Conservation (phyloP, 495 filamentous ascomycete genomes). For the Coniosporium apollinis region DNA sequence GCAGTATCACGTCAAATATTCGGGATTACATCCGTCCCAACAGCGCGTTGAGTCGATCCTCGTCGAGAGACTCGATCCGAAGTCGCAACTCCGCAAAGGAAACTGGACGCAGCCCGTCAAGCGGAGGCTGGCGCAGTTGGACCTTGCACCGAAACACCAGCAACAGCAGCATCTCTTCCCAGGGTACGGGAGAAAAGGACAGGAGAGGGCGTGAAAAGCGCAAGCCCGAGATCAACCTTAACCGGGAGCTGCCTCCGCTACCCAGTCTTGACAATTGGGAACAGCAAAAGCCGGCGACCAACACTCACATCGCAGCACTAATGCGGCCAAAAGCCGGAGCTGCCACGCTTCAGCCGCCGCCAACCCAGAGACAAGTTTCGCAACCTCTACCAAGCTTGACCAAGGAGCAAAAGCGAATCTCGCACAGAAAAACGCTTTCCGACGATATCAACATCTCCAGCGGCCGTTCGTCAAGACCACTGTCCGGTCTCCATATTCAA, state of each 20-base stretch:
- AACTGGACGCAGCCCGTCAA: constrained; percentile 6
- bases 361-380: constrained; percentile 4
- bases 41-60: constrained; percentile 7
- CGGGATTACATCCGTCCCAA: constrained; percentile 20
- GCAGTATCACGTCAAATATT: constrained; percentile 14
- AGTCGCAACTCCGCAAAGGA: constrained; percentile 3
- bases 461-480: constrained; percentile 1
- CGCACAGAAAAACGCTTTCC: neutral
- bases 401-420: neutral
- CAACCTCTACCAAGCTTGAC: neutral
- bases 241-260: constrained; percentile 26
- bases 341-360: constrained; percentile 7
- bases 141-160: constrained; percentile 13
- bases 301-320: constrained; percentile 15
- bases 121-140: constrained; percentile 18
- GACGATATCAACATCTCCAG: neutral
- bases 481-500: neutral
- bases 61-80: constrained; percentile 8
- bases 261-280: constrained; percentile 24
- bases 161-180: constrained; percentile 7
- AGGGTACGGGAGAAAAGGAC: constrained; percentile 11
- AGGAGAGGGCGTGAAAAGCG: constrained; percentile 6
- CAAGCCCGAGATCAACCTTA: constrained; percentile 20
- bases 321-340: constrained; percentile 13
- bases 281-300: constrained; percentile 6